Evolutionary conservation across 805 yeast species (phyloP), one percentile per base, ranked within the genome.

Genomic region (Yamadazyma kitorensis): DNA sequence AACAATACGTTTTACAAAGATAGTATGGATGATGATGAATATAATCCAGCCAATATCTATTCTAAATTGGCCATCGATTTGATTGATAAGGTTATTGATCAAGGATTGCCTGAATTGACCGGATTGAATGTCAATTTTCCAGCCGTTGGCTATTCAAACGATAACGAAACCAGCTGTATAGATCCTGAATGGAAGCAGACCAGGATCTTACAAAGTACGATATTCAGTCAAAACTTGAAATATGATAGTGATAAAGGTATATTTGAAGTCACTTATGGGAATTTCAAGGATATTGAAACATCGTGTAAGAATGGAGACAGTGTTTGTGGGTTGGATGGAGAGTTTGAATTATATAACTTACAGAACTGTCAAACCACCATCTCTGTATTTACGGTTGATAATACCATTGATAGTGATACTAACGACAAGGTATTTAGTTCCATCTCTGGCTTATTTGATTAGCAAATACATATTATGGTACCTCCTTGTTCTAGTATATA

Each of bases 51-150:
- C 26, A 71, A 71, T 51, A 71, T 74, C 34, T 70, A 70, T 43
- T 63, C 75, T 28, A 44, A 55, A 24, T 54, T 57, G 44, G 57
- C 71, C 12, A 63, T 62, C 17, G 61, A 68, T 28, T 47, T 73
- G 14, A 66, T 70, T 20, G 47, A 62, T 36, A 41, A 54, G 7
- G 34, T 73, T 17, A 64, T 71, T 35, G 54, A 53, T 10, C 55
- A 55, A 39, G 44, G 41, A 17, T 54, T 73, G 37, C 78, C 78
- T 28, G 33, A 52, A 28, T 60, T 64, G 26, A 56, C 56, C 27
- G 76, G 75, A 42, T 36, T 72, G 35, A 71, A 68, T 48, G 76
- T 73, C 37, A 73, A 73, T 53, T 61, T 64, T 52, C 78, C 79
- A 31, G 33, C 35, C 10, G 78, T 71, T 12, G 70, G 71, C n/a